Base-by-base conservation (phyloP, 495 filamentous ascomycete species). In the Rhypophila decipiens region DNA sequence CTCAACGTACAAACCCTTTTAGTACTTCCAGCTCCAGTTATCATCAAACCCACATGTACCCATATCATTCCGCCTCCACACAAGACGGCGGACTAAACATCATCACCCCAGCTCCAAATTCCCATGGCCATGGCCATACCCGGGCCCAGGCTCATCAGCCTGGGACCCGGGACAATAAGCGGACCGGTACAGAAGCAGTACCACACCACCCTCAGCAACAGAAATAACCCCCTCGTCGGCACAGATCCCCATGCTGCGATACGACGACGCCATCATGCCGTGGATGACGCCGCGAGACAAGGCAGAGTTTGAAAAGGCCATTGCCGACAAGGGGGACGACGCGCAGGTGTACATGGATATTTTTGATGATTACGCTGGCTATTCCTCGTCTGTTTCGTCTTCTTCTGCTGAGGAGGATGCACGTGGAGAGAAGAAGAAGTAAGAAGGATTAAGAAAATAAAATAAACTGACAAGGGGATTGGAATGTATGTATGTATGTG, bases 321-420 rank as follows among this genome's bases (percentile, higher is more conserved):
- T 35, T 8, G 15, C 13, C 24, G 24, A 42, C 13, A 39, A 46
- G 3, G 47, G 47, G 7, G 42, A 54, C 2, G 34, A 51, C 19
- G 53, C 44, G 36, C 49, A 57, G 9, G 15, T 60, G 39, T 57
- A 53, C 45, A 40, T 51, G 53, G 44, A 51, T 39, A 60, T 60
- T 15, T 51, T 50, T 42, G 50, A 44, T 10, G n/a, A 39, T 13
- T 60, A 60, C 3, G 18, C n/a, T 18, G 36, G 18, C 13, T 15
- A 11, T 11, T 15, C n/a, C n/a, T 39, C 36, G 36, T 39, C 3
- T 17, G 15, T 2, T 9, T 13, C 9, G 36, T 17, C 36, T 11
- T 11, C 17, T 2, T 35, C 31, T n/a, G n/a, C n/a, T n/a, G 5
- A 35, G 5, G 31, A 5, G 31, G 31, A 5, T 12, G 31, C 31